Conservation (phyloP, 169 alveolate species). For the Babesia caballi region DNA sequence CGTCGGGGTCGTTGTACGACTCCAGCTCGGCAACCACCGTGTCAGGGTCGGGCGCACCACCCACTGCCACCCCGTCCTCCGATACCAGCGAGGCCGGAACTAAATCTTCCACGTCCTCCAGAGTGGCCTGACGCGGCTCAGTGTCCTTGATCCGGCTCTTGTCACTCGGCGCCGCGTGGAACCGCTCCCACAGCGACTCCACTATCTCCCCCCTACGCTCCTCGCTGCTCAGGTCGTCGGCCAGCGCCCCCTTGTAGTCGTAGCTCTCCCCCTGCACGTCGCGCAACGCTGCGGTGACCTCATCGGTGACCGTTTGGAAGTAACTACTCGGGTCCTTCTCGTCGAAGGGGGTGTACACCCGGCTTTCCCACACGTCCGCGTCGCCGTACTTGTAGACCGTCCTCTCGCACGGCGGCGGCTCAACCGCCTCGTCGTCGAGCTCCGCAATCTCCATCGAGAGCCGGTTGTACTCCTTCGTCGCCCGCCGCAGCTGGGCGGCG, state of each 20-base stretch:
- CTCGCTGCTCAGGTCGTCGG: conserved; percentile 8
- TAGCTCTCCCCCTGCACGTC: conserved; percentile 58
- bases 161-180: conserved; percentile 47
- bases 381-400: conserved; percentile 47
- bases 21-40: conserved; percentile 14
- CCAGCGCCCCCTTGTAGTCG: conserved; percentile 23
- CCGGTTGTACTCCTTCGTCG: conserved; percentile 30
- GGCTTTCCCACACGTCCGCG: conserved; percentile 39
- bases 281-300: conserved; percentile 31
- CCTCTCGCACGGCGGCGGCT: conserved; percentile 39
- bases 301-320: conserved; percentile 36
- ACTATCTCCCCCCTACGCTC: conserved; percentile 40
- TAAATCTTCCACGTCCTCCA: conserved; percentile 29
- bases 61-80: neutral
- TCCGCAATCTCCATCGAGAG: conserved; percentile 35
- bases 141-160: conserved; percentile 15
- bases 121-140: neutral
- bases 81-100: conserved; percentile 1
- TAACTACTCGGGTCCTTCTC: conserved; percentile 13
- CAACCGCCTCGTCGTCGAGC: conserved; percentile 14
- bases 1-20: conserved; percentile 38
- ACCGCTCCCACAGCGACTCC: conserved; percentile 30
- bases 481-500: conserved; percentile 16
- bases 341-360: conserved; percentile 50
- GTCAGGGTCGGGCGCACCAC: neutral